These are phyloP conservation scores for Capsicum baccatum DNA, from an alignment of 257 asterid species.

Conservation along the genomic window DNA sequence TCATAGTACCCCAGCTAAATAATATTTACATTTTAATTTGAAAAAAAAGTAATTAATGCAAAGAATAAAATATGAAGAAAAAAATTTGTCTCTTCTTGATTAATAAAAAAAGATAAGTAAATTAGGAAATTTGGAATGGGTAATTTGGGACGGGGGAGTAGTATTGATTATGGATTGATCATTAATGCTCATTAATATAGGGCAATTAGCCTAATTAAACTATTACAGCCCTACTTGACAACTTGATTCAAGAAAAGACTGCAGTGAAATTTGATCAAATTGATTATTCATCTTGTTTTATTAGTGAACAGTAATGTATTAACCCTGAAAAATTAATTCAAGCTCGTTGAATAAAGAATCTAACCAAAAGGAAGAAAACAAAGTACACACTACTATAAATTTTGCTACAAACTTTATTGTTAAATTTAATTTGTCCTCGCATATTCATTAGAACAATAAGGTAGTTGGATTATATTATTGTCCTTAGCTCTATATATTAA, in stretches of 20 bases:
- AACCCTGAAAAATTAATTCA: background rate
- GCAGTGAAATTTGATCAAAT: conserved; percentile 44
- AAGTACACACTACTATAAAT: background rate
- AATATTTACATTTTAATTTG: too few species aligned
- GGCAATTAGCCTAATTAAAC: background rate
- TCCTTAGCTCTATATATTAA: background rate
- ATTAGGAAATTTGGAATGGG: too few species aligned
- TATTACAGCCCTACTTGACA: background rate
- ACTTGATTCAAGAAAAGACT: conserved; percentile 44
- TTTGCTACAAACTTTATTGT: background rate
- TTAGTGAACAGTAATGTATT: background rate
- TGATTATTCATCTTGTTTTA: conserved; percentile 32
- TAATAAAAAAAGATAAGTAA: too few species aligned
- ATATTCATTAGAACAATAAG: conserved; percentile 12
- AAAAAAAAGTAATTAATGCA: too few species aligned
- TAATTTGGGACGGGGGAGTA: too few species aligned
- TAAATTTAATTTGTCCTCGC: conserved; percentile 5
- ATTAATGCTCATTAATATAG: background rate
- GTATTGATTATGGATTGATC: background rate
- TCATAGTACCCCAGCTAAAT: too few species aligned
- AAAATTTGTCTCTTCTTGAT: too few species aligned
- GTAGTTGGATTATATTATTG: conserved; percentile 18
- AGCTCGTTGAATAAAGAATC: background rate
- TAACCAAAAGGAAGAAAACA: background rate
- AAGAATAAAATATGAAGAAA: too few species aligned